phyloP scores from a whole-genome alignment of 2,329 filamentous ascomycete genomes.

The Ceratocystis harringtonii region DNA sequence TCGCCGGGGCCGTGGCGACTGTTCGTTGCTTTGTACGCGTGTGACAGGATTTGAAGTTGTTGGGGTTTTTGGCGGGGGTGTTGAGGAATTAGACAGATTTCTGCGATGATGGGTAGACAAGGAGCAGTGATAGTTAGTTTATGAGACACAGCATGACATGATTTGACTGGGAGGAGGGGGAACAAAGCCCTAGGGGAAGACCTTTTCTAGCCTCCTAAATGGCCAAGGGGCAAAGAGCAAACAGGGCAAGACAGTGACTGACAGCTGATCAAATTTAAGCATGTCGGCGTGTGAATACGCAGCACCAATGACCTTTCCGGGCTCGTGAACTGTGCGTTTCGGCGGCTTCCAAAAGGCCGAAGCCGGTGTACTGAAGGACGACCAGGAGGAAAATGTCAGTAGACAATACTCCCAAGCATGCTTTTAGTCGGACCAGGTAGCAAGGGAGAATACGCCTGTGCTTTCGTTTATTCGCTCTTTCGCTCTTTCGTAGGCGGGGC shows the following conservation, averaged over 20 bases:
- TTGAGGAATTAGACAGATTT: conserved; percentile 42
- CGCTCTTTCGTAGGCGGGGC: background rate
- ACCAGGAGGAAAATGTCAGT: conserved; percentile 20
- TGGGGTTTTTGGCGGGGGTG: conserved; percentile 62
- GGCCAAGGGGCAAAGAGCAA: background rate
- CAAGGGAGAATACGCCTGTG: no score
- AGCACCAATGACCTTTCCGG: conserved; percentile 72
- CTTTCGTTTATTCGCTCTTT: no score
- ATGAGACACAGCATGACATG: background rate
- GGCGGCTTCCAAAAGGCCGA: conserved; percentile 74
- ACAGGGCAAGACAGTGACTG: conserved; percentile 19
- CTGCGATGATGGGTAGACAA: conserved; percentile 26
- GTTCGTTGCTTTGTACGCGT: conserved; percentile 33
- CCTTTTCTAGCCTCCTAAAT: conserved; percentile 20
- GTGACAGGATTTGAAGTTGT: conserved; percentile 36
- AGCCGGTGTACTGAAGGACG: conserved; percentile 43
- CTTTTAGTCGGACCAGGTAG: no score
- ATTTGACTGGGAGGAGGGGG: background rate
- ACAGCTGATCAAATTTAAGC: conserved; percentile 73
- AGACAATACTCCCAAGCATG: no score
- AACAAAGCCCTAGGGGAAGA: conserved; percentile 11
- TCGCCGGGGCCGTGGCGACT: conserved; percentile 40
- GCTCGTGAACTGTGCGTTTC: conserved; percentile 43
- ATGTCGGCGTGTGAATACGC: conserved; percentile 95
- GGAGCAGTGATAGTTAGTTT: conserved; percentile 14